Evolutionary conservation across 2,329 filamentous ascomycete genomes (phyloP).

Genomic region (Macrophomina phaseolina): DNA sequence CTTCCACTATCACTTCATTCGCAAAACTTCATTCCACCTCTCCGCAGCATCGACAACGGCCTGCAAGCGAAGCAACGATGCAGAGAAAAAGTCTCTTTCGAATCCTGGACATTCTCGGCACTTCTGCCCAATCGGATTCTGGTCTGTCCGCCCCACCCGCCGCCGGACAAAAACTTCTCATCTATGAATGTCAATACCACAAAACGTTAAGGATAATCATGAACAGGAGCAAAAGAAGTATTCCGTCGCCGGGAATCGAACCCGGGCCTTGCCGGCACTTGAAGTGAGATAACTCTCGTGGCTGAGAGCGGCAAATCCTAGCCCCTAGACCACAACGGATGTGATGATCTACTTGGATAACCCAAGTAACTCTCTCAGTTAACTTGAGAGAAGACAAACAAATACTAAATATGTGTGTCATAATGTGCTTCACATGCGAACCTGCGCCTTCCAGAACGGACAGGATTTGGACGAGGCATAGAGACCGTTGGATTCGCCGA

Average conservation of each 20-base stretch:
- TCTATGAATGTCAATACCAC: not conserved
- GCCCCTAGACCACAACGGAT: slow-evolving; percentile 26
- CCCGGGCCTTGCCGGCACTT: slow-evolving; percentile 24
- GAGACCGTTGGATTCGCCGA: too few species aligned
- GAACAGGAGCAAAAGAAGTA: slow-evolving; percentile 1
- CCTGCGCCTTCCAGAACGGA: too few species aligned
- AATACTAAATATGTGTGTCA: too few species aligned
- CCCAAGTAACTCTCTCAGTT: slow-evolving; percentile 11
- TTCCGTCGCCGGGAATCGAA: slow-evolving; percentile 25
- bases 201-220: not conserved
- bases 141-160: not conserved
- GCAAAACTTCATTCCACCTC: not conserved
- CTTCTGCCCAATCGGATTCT: not conserved
- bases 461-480: too few species aligned
- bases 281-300: slow-evolving; percentile 12
- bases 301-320: slow-evolving; percentile 25
- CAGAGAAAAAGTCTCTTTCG: not conserved
- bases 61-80: not conserved
- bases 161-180: not conserved
- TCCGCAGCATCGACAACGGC: not conserved
- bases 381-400: fast-evolving
- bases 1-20: not conserved
- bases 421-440: too few species aligned
- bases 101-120: not conserved
- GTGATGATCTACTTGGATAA: slow-evolving; percentile 10